These are phyloP conservation scores for Backusella australiensis DNA, from an alignment of 192 early-diverging fungal species.

Conservation along the genomic window DNA sequence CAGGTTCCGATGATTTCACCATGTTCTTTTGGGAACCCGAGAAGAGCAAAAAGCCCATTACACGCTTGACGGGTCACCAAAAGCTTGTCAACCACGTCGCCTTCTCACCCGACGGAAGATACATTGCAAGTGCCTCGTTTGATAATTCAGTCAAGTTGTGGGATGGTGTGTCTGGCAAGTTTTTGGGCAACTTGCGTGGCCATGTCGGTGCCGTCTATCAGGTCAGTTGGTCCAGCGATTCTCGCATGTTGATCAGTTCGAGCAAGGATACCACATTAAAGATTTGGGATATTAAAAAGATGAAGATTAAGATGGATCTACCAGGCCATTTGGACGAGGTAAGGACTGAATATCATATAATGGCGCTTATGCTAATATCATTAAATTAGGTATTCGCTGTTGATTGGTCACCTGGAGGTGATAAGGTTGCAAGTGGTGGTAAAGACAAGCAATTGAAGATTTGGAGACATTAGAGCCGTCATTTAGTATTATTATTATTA, in stretches of 20 bases:
- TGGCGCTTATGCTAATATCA: no score
- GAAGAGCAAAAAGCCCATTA: conserved; percentile 74
- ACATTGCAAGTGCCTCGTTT: conserved; percentile 90
- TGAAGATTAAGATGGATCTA: conserved; percentile 89
- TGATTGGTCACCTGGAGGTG: conserved; percentile 93
- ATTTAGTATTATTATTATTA: not conserved
- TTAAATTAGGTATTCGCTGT: conserved; percentile 74
- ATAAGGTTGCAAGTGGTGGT: conserved; percentile 89
- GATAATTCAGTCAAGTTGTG: conserved; percentile 98
- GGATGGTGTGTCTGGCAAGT: conserved; percentile 89
- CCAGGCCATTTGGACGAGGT: conserved; percentile 95
- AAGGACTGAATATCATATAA: not conserved
- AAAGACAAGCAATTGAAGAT: conserved; percentile 92
- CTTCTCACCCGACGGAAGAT: conserved; percentile 90
- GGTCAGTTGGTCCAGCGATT: conserved; percentile 92
- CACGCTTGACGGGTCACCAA: conserved; percentile 88
- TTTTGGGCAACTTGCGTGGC: conserved; percentile 88
- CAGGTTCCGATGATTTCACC: conserved; percentile 97
- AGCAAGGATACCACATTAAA: conserved; percentile 93
- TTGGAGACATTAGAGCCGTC: conserved; percentile 47
- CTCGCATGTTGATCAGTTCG: conserved; percentile 85
- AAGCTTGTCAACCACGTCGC: conserved; percentile 92
- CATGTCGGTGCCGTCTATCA: conserved; percentile 98
- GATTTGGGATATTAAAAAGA: conserved; percentile 89
- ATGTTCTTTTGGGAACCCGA: conserved; percentile 94